phyloP scores from a whole-genome alignment of 2,329 filamentous ascomycete genomes.

The Stemphylium beticola region DNA sequence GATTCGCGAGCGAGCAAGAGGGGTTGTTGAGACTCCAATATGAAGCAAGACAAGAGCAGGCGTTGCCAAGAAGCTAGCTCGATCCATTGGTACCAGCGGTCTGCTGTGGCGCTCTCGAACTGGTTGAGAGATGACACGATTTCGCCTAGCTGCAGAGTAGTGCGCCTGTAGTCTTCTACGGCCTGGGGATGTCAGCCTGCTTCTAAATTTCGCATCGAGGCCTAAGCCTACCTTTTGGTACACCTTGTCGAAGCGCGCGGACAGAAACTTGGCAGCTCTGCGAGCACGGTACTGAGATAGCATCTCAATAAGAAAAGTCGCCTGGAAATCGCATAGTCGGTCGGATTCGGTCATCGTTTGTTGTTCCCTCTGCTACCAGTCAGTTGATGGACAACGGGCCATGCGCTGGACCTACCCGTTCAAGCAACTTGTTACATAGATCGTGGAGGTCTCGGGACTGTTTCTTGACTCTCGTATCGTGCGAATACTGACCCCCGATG shows the following conservation, averaged over 20 bases:
- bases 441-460: slow-evolving; percentile 51
- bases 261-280: slow-evolving; percentile 46
- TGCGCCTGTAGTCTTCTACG: slow-evolving; percentile 24
- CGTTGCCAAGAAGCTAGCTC: slow-evolving; percentile 41
- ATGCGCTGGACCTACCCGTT: slow-evolving; percentile 32
- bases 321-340: slow-evolving; percentile 52
- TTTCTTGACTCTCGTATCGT: slow-evolving; percentile 40
- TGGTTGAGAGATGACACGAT: slow-evolving; percentile 22
- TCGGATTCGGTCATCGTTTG: slow-evolving; percentile 33
- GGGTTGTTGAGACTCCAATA: slow-evolving; percentile 51
- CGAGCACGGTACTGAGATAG: slow-evolving; percentile 52
- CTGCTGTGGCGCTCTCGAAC: slow-evolving; percentile 27
- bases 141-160: slow-evolving; percentile 24
- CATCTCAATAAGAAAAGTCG: slow-evolving; percentile 52
- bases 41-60: slow-evolving; percentile 51
- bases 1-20: slow-evolving; percentile 37
- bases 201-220: neutral
- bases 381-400: slow-evolving; percentile 11
- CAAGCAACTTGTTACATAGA: slow-evolving; percentile 50
- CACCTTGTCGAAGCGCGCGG: slow-evolving; percentile 47
- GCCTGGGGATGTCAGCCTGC: slow-evolving; percentile 27
- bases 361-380: slow-evolving; percentile 34
- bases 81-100: slow-evolving; percentile 45
- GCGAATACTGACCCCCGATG: slow-evolving; percentile 51
- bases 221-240: slow-evolving; percentile 41